Conservation (phyloP, 1,139 yeast species). For the Kodamaea sp. region DNA sequence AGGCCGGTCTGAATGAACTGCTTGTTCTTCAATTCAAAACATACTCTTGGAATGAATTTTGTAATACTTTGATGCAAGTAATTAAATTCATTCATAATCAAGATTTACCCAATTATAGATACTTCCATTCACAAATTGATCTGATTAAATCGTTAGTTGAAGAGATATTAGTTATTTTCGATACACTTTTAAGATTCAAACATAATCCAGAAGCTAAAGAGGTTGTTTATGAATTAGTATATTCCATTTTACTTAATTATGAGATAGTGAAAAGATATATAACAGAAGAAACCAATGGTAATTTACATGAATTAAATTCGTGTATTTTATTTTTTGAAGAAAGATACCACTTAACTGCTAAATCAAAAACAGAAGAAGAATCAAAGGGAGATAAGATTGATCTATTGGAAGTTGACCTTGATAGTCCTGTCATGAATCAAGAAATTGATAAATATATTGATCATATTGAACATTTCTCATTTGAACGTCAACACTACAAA, state of each 20-base stretch:
- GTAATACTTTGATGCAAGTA: conserved; percentile 24
- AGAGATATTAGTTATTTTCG: conserved; percentile 27
- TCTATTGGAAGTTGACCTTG: conserved; percentile 27
- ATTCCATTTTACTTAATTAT: conserved; percentile 31
- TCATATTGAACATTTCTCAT: neutral
- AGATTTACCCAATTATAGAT: conserved; percentile 15
- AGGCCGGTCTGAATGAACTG: neutral
- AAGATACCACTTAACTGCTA: conserved; percentile 18
- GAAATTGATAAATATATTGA: conserved; percentile 20
- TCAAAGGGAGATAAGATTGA: conserved; percentile 14
- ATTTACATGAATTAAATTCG: conserved; percentile 16
- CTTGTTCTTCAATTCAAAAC: conserved; percentile 7
- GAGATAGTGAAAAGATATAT: conserved; percentile 19
- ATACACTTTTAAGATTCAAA: conserved; percentile 14
- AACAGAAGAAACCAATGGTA: conserved; percentile 4
- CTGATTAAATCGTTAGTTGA: conserved; percentile 21
- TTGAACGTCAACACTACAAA: conserved; percentile 6
- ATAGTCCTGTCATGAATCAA: conserved; percentile 26
- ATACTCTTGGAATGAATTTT: conserved; percentile 32
- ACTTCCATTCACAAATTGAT: conserved; percentile 14
- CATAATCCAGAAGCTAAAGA: neutral
- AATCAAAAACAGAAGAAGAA: conserved; percentile 14
- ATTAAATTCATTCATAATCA: conserved; percentile 26
- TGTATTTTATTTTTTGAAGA: conserved; percentile 22
- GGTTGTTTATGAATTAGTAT: conserved; percentile 22